phyloP scores from a whole-genome alignment of 2,329 filamentous ascomycete genomes.

The Thelonectria blattea region DNA sequence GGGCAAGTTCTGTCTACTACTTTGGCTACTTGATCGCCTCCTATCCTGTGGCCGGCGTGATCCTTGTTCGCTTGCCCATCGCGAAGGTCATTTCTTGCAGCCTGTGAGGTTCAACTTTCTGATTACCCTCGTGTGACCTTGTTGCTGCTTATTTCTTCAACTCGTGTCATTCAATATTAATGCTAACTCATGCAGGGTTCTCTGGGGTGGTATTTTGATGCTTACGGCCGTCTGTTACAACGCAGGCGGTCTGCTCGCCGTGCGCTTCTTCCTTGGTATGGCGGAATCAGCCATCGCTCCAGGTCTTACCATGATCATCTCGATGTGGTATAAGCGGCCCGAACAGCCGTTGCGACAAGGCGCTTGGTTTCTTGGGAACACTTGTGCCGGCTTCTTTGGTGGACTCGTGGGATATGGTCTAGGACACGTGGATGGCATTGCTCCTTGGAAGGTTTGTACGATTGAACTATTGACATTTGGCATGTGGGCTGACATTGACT shows the following conservation, averaged over 20 bases:
- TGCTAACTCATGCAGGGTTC: slow-evolving; percentile 12
- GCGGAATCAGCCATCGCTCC: slow-evolving; percentile 41
- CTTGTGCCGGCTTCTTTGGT: slow-evolving; percentile 39
- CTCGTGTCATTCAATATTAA: too few species aligned
- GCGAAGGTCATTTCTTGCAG: slow-evolving; percentile 36
- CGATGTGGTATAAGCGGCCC: slow-evolving; percentile 45
- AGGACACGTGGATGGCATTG: slow-evolving; percentile 35
- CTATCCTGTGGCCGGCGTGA: slow-evolving; percentile 33
- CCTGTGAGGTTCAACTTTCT: slow-evolving; percentile 14
- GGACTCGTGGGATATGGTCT: slow-evolving; percentile 40
- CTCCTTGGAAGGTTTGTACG: slow-evolving; percentile 39
- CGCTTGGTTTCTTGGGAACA: slow-evolving; percentile 44
- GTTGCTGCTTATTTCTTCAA: not conserved
- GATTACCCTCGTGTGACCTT: too few species aligned
- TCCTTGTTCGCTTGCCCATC: slow-evolving; percentile 37
- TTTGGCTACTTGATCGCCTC: slow-evolving; percentile 53
- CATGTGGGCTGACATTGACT: not conserved
- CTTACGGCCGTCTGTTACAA: slow-evolving; percentile 48
- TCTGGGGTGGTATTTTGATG: slow-evolving; percentile 51
- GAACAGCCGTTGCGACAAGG: slow-evolving; percentile 40
- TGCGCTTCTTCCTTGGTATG: slow-evolving; percentile 43
- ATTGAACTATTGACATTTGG: not conserved
- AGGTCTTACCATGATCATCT: slow-evolving; percentile 38
- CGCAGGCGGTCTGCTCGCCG: slow-evolving; percentile 36
- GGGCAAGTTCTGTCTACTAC: slow-evolving; percentile 58